Base-by-base conservation (phyloP, 108 stramenopile species). In the Nannochloropsis salina region DNA sequence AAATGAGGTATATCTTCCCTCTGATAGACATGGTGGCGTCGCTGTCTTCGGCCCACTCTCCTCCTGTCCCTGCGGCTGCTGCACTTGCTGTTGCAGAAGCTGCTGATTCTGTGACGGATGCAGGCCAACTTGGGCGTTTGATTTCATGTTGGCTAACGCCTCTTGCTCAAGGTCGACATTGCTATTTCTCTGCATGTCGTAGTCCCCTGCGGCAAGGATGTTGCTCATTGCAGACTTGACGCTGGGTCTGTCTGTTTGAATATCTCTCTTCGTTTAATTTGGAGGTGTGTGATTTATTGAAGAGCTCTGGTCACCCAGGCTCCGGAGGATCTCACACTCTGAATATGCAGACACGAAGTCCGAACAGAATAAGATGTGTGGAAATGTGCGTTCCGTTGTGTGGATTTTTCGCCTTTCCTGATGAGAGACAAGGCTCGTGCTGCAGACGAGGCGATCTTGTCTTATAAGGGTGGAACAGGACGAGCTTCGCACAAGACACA, bases 361-460 rank as follows among this genome's bases (percentile, higher is more conserved):
- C 61, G n/a, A 74, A 4, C 20, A 31, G 31, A 31, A 31, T 31
- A 74, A 74, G 15, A 74, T n/a, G 61, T n/a, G n/a, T 15, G 4
- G 61, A 74, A 74, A 74, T 74, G 61, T 74, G 61, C n/a, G 61
- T 74, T 74, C 2, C n/a, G 61, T 74, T 74, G 61, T 74, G 61
- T 2, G 2, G 15, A n/a, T 74, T 74, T 15, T 74, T n/a, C 61
- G 61, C n/a, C 61, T 15, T n/a, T 4, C n/a, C 61, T 74, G 61
- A 74, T 2, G 61, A n/a, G 61, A 74, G n/a, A 74, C 61, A 74
- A 74, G 4, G 6, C 61, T n/a, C 61, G 61, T 2, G n/a, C 61
- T 74, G 61, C 61, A 74, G 61, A 74, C 61, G 61, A 74, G 61
- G 61, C 61, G 61, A 74, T 74, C 61, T 74, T 74, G 61, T 74